phyloP scores from a whole-genome alignment of 345 rosid genomes.

The Bruguiera parviflora region DNA sequence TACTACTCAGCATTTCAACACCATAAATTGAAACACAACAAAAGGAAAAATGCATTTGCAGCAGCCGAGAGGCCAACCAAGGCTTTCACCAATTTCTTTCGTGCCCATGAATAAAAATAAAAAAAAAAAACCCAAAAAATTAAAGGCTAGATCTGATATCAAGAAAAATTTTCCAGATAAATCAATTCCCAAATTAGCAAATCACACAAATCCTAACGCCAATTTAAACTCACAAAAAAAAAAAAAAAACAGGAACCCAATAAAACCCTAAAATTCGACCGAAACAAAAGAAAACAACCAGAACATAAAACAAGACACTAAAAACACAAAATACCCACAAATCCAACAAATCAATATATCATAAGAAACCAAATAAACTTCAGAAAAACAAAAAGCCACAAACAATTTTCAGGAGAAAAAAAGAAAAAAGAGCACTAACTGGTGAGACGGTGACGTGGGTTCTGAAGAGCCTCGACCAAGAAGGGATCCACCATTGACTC shows the following conservation, averaged over 20 bases:
- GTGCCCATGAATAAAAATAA: background rate
- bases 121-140: background rate
- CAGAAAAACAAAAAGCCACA: background rate
- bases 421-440: constrained; percentile 30
- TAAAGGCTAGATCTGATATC: constrained; percentile 26
- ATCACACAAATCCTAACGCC: constrained; percentile 4
- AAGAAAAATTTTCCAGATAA: background rate
- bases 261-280: background rate
- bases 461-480: constrained; percentile 88
- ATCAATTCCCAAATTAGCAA: constrained; percentile 4
- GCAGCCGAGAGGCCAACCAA: too few relatives aligned
- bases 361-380: background rate
- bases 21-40: background rate
- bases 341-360: background rate
- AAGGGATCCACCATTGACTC: constrained; percentile 89
- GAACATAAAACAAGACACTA: background rate
- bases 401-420: background rate
- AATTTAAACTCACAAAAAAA: background rate
- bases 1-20: background rate
- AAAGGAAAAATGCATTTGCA: background rate
- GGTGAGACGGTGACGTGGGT: constrained; percentile 96
- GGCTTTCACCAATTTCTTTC: background rate
- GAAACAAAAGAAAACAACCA: background rate
- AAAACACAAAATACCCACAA: background rate
- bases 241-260: background rate